Evolutionary conservation across 352 stramenopile species (phyloP).

Genomic region (Pythium rhizo-oryzae): DNA sequence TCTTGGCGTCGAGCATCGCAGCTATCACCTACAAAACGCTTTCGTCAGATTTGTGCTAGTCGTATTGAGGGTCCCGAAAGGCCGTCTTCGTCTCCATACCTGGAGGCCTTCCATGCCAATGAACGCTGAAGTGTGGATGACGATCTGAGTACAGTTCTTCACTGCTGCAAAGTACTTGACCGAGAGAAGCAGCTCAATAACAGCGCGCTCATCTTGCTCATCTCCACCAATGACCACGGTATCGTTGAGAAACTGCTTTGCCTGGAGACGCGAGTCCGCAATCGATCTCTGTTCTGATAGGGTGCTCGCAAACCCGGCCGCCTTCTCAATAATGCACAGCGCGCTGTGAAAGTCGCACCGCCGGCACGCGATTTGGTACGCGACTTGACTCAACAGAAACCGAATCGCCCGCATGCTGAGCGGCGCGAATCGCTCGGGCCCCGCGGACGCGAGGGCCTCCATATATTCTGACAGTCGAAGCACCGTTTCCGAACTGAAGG

Average conservation of each 20-base stretch:
- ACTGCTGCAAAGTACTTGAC: conserved; percentile 17
- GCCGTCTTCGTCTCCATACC: conserved; percentile 20
- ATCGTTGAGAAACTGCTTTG: conserved; percentile 18
- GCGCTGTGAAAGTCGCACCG: conserved; percentile 20
- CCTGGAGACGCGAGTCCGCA: conserved; percentile 14
- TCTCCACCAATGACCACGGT: neutral
- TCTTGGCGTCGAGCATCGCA: conserved; percentile 5
- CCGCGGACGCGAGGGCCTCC: neutral
- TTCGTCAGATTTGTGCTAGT: neutral
- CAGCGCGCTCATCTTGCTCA: neutral
- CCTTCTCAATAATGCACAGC: conserved; percentile 20
- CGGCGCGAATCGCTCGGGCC: conserved; percentile 15
- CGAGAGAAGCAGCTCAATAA: conserved; percentile 18
- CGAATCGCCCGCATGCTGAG: conserved; percentile 25
- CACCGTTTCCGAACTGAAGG: conserved; percentile 14
- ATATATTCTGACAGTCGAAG: conserved; percentile 23
- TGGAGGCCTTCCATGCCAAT: conserved; percentile 27
- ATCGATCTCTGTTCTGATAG: neutral
- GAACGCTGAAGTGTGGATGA: conserved; percentile 5
- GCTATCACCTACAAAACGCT: conserved; percentile 14
- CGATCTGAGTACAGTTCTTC: conserved; percentile 26
- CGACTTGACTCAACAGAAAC: conserved; percentile 26
- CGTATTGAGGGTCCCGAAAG: neutral
- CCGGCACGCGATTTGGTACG: conserved; percentile 12
- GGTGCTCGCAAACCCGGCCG: conserved; percentile 4